Evolutionary conservation across 768 basidiomycete genomes (phyloP).

Genomic region (Tylopilus sp.): DNA sequence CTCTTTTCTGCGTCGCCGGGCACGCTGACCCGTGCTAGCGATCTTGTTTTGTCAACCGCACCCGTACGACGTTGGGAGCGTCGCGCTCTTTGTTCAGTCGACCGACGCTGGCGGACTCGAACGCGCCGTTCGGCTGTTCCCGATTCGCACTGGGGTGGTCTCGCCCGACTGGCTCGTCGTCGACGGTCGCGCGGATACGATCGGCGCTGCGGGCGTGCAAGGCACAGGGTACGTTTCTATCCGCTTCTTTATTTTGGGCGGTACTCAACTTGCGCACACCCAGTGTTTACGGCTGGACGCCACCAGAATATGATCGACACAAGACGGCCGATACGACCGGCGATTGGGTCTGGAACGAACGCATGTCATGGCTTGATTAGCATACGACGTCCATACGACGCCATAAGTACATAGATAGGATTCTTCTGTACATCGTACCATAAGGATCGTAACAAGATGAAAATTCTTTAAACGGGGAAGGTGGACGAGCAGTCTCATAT

Average conservation of each 20-base stretch:
- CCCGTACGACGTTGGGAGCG: constrained; percentile 24
- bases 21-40: constrained; percentile 33
- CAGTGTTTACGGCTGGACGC: constrained; percentile 23
- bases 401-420: constrained; percentile 22
- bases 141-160: constrained; percentile 76
- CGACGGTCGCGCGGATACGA: constrained; percentile 45
- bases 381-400: constrained; percentile 24
- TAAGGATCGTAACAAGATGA: constrained; percentile 30
- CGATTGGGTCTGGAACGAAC: constrained; percentile 45
- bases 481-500: constrained; percentile 10
- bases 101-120: constrained; percentile 61
- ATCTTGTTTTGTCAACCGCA: constrained; percentile 56
- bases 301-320: constrained; percentile 22
- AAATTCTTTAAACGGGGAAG: constrained; percentile 7
- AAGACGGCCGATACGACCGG: constrained; percentile 16
- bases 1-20: not conserved
- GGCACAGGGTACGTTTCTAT: constrained; percentile 65
- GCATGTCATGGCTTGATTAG: constrained; percentile 49
- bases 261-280: not conserved
- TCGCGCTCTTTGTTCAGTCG: constrained; percentile 57
- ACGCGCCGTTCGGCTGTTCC: constrained; percentile 68
- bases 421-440: constrained; percentile 27
- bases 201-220: constrained; percentile 69
- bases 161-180: constrained; percentile 78
- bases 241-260: too few species aligned